Percentiles rank a stretch among this genome's conserved stretches.
phyloP scores from a whole-genome alignment of 1,284 basidiomycete species.

The Cryptococcus wingfieldii region DNA sequence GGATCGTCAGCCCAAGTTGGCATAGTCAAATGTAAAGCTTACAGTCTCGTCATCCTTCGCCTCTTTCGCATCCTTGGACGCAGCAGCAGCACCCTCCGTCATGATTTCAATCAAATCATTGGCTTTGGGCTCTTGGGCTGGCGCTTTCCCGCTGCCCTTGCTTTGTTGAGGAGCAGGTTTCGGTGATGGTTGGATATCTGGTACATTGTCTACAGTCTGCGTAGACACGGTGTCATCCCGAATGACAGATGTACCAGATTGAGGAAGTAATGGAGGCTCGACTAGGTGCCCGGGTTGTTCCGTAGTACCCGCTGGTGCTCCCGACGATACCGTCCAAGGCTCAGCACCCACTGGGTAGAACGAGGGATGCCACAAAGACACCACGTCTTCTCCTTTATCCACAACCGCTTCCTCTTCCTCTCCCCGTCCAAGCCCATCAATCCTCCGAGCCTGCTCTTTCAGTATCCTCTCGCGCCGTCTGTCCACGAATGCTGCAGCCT shows the following conservation, averaged over 20 bases:
- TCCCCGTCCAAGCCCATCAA: constrained; percentile 13
- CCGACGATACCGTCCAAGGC: not conserved
- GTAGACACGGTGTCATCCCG: no score
- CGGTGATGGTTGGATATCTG: no score
- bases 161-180: not conserved
- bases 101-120: not conserved
- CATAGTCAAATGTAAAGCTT: not conserved
- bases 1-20: not conserved
- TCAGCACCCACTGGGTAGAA: not conserved
- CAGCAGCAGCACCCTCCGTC: not conserved
- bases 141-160: not conserved
- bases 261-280: no score
- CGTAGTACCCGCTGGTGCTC: not conserved
- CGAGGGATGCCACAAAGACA: constrained; percentile 5
- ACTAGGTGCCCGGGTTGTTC: no score
- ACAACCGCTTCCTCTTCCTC: not conserved
- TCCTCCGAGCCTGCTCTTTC: constrained; percentile 20
- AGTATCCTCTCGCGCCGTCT: constrained; percentile 24
- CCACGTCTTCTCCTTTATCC: not conserved
- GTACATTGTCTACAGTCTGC: no score
- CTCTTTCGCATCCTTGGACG: not conserved
- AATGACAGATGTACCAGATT: no score
- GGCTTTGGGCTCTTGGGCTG: not conserved
- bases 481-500: constrained; percentile 33
- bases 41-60: constrained; percentile 10